These are phyloP conservation scores for Sordaria brevicollis DNA, from an alignment of 495 filamentous ascomycete species.

Conservation along the genomic window DNA sequence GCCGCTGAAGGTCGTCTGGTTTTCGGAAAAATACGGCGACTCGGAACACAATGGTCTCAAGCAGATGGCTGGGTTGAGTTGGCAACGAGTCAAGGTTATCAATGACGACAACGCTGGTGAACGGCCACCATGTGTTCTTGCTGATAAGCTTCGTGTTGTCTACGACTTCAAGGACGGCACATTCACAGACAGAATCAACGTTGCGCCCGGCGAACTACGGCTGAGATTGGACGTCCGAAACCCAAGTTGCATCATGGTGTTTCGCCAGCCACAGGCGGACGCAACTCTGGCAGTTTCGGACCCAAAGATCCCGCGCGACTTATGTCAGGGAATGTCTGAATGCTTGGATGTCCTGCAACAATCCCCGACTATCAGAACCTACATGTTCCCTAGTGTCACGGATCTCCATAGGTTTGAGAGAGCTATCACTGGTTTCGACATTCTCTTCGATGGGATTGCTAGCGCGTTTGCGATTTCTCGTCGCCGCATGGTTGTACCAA, in stretches of 20 bases:
- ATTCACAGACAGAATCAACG: slow-evolving; percentile 63
- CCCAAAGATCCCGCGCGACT: slow-evolving; percentile 46
- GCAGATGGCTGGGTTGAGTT: slow-evolving; percentile 34
- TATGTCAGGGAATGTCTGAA: slow-evolving; percentile 42
- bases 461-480: slow-evolving; percentile 69
- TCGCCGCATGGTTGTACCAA: slow-evolving; percentile 78
- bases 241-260: slow-evolving; percentile 50
- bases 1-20: slow-evolving; percentile 48
- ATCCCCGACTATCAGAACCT: slow-evolving; percentile 39
- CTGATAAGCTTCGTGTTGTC: slow-evolving; percentile 59
- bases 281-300: slow-evolving; percentile 59
- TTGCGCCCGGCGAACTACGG: slow-evolving; percentile 65
- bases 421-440: slow-evolving; percentile 65
- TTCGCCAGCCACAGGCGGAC: slow-evolving; percentile 55
- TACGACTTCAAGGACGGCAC: slow-evolving; percentile 57
- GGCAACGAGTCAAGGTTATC: slow-evolving; percentile 41
- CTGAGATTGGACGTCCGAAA: slow-evolving; percentile 49
- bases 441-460: slow-evolving; percentile 66
- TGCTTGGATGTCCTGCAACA: slow-evolving; percentile 35
- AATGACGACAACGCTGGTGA: slow-evolving; percentile 41
- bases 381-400: slow-evolving; percentile 38
- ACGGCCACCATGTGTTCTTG: slow-evolving; percentile 49
- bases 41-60: slow-evolving; percentile 27
- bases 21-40: slow-evolving; percentile 46
- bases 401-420: slow-evolving; percentile 69